phyloP scores from a whole-genome alignment of 176 grass and related monocot species.

The Aegilops speltoides region DNA sequence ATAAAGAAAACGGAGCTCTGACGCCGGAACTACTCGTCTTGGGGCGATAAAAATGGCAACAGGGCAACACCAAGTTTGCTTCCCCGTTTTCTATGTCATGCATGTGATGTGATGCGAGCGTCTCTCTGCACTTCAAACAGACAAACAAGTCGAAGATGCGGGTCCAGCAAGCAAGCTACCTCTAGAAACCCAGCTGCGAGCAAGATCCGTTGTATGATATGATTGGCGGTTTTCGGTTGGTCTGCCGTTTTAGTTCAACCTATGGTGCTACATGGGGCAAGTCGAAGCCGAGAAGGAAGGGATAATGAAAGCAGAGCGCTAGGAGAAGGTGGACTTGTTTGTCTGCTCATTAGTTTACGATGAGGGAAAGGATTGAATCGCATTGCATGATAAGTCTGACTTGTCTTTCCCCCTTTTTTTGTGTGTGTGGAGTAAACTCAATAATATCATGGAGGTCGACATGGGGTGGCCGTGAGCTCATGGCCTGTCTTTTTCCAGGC shows the following conservation, averaged over 20 bases:
- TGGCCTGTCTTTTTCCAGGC: neutral
- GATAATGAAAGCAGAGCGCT: neutral
- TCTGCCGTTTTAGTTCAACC: neutral
- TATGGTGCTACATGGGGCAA: slow-evolving; percentile 27
- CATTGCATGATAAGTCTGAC: slow-evolving; percentile 19
- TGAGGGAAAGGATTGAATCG: neutral
- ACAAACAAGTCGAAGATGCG: neutral
- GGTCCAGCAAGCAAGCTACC: neutral
- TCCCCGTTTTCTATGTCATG: neutral
- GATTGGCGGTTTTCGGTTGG: neutral
- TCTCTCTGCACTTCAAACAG: neutral
- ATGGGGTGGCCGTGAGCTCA: neutral
- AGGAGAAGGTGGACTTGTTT: slow-evolving; percentile 26
- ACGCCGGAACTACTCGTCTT: neutral
- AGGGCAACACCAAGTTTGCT: slow-evolving; percentile 1
- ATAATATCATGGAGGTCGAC: neutral
- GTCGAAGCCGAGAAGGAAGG: slow-evolving; percentile 6
- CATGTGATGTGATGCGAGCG: slow-evolving; percentile 19
- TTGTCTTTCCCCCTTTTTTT: neutral
- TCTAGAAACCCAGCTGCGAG: neutral
- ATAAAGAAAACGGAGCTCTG: neutral
- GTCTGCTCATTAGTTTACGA: neutral
- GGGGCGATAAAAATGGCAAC: neutral
- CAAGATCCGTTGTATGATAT: neutral
- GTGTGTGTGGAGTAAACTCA: neutral